Conservation (phyloP, 192 early-diverging fungal genomes). For the Glomus cerebriforme region DNA sequence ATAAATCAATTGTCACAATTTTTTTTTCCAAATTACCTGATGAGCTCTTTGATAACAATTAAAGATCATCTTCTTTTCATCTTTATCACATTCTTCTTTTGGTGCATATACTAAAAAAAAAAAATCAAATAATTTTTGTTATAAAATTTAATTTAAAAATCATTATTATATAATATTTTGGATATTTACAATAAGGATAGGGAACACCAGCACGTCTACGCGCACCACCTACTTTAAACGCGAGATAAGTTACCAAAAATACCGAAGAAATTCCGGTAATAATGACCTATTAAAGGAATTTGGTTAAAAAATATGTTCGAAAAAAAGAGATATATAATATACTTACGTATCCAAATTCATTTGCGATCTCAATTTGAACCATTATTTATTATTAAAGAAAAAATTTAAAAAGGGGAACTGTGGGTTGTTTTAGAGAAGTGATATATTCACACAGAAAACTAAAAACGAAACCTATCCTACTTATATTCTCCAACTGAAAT, state of each 20-base stretch:
- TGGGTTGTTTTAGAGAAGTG: too few species aligned
- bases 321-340: background rate
- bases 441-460: too few species aligned
- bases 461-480: too few species aligned
- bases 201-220: constrained; percentile 64
- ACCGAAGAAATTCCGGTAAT: constrained; percentile 39
- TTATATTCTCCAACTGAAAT: too few species aligned
- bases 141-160: too few species aligned
- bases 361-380: background rate
- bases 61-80: constrained; percentile 66
- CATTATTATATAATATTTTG: background rate
- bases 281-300: constrained; percentile 40
- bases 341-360: constrained; percentile 25
- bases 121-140: background rate
- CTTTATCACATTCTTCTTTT: constrained; percentile 59
- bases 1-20: background rate
- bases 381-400: background rate
- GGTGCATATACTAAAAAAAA: constrained; percentile 56
- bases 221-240: constrained; percentile 50
- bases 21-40: constrained; percentile 33
- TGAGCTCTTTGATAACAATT: constrained; percentile 72
- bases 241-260: constrained; percentile 48
- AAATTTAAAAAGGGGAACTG: too few species aligned
- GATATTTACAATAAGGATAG: constrained; percentile 64
- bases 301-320: background rate